Percentiles rank a stretch among this genome's conserved stretches.
phyloP scores from a whole-genome alignment of 768 basidiomycete genomes.

The Chlorophyllum brunneum region DNA sequence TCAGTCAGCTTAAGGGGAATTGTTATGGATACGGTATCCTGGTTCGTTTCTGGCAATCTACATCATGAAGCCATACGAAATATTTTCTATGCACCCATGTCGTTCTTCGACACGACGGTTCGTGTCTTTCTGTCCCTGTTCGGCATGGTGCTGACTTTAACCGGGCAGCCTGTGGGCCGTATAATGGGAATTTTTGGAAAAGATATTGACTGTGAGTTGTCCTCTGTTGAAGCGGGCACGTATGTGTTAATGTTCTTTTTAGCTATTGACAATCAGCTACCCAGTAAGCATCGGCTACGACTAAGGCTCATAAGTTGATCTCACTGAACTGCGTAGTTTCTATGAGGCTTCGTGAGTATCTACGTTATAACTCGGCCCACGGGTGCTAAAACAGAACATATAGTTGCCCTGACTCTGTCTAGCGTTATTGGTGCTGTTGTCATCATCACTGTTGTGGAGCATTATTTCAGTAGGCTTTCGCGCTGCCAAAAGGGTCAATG shows the following conservation, averaged over 20 bases:
- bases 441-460: constrained; percentile 54
- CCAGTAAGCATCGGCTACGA: constrained; percentile 32
- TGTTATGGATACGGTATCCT: constrained; percentile 52
- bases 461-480: constrained; percentile 51
- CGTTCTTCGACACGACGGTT: constrained; percentile 72
- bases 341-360: constrained; percentile 48
- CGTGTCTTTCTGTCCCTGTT: neutral
- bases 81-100: constrained; percentile 70
- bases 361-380: neutral
- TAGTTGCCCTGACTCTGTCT: constrained; percentile 48
- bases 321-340: constrained; percentile 35
- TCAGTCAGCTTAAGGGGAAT: constrained; percentile 35
- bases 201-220: constrained; percentile 53
- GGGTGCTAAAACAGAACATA: neutral
- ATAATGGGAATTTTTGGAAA: constrained; percentile 62
- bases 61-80: constrained; percentile 53
- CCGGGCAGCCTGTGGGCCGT: constrained; percentile 52
- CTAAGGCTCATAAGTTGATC: neutral
- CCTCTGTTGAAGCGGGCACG: neutral
- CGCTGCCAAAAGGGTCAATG: neutral
- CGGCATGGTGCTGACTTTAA: neutral
- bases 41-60: constrained; percentile 57
- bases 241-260: constrained; percentile 1
- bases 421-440: constrained; percentile 48
- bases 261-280: constrained; percentile 61